These are phyloP conservation scores for Phytopythium oedochilum DNA, from an alignment of 352 stramenopile species.

Conservation along the genomic window DNA sequence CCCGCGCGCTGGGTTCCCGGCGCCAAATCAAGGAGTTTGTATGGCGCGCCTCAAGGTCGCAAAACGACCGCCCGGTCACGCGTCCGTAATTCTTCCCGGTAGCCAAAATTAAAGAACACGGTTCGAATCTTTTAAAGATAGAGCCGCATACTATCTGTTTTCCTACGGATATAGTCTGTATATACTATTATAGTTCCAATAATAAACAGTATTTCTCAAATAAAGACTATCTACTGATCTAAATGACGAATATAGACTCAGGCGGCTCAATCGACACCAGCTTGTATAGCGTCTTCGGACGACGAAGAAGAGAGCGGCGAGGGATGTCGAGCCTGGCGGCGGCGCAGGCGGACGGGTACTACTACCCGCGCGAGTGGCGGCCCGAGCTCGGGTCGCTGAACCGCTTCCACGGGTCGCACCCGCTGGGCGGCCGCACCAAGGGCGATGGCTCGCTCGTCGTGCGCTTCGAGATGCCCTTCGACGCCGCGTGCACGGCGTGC, in stretches of 20 bases:
- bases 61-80: background rate
- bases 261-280: too few relatives aligned
- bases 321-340: constrained; percentile 96
- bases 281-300: too few relatives aligned
- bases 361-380: constrained; percentile 92
- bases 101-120: background rate
- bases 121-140: background rate
- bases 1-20: too few relatives aligned
- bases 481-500: constrained; percentile 91
- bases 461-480: constrained; percentile 97
- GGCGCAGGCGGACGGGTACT: constrained; percentile 97
- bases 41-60: background rate
- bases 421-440: constrained; percentile 73
- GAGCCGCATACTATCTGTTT: too few relatives aligned
- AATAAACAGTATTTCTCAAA: too few relatives aligned
- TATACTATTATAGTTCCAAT: too few relatives aligned
- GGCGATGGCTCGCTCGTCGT: constrained; percentile 92
- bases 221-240: too few relatives aligned
- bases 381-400: constrained; percentile 87
- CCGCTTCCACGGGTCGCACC: constrained; percentile 71
- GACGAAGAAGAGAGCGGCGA: too few relatives aligned
- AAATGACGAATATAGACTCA: background rate
- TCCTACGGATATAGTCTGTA: too few relatives aligned
- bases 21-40: background rate
- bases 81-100: background rate